Evolutionary conservation across 2,329 filamentous ascomycete species (phyloP).

Genomic region (Parafenestella ontariensis): DNA sequence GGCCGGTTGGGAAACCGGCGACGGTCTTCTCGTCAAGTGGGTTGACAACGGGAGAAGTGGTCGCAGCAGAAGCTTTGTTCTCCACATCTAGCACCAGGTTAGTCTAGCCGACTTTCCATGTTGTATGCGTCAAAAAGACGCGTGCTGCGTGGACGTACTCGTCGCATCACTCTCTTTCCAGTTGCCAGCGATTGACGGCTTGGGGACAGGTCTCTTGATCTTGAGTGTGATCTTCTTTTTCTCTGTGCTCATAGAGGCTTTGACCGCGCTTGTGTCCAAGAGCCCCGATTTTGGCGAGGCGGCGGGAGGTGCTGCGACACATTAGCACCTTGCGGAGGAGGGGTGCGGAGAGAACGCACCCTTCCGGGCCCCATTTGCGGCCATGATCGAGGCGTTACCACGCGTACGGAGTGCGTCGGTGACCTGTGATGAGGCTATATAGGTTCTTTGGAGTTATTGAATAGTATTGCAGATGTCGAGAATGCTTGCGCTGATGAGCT

Average conservation of each 20-base stretch:
- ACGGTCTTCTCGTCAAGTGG: slow-evolving; percentile 77
- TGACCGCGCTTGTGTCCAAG: slow-evolving; percentile 38
- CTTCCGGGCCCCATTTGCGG: slow-evolving; percentile 48
- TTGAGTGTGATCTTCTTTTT: slow-evolving; percentile 52
- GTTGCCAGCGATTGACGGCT: slow-evolving; percentile 71
- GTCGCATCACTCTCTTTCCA: slow-evolving; percentile 72
- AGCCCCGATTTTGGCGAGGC: slow-evolving; percentile 35
- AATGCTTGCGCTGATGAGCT: slow-evolving; percentile 24
- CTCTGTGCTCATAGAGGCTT: slow-evolving; percentile 47
- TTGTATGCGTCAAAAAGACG: neutral
- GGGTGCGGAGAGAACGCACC: slow-evolving; percentile 33
- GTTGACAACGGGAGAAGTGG: slow-evolving; percentile 52
- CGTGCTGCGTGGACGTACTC: slow-evolving; percentile 53
- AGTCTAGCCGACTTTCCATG: neutral
- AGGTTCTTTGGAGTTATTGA: neutral
- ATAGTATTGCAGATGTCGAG: slow-evolving; percentile 12
- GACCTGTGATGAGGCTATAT: neutral
- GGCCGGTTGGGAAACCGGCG: slow-evolving; percentile 80
- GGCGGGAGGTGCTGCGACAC: slow-evolving; percentile 32
- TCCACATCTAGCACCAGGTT: slow-evolving; percentile 29
- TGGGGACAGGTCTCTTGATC: slow-evolving; percentile 68
- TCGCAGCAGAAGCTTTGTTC: slow-evolving; percentile 28
- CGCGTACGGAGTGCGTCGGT: slow-evolving; percentile 48
- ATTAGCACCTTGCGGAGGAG: slow-evolving; percentile 28
- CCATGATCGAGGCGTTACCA: slow-evolving; percentile 30